These are phyloP conservation scores for Saururus chinensis DNA, from an alignment of 164 flowering plant species.

Conservation along the genomic window DNA sequence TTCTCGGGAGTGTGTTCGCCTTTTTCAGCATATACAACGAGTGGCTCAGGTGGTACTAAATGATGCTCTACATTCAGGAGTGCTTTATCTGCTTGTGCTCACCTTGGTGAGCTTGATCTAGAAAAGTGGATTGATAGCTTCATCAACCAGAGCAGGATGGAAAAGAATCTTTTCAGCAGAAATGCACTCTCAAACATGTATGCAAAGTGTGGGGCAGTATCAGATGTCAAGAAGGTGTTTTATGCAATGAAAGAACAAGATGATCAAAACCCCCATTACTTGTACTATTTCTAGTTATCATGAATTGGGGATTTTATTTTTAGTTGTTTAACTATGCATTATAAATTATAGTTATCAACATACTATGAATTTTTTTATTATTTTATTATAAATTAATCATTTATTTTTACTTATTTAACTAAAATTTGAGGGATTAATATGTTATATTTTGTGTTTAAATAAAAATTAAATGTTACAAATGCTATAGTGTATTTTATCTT, in stretches of 20 bases:
- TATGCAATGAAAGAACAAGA: conserved; percentile 28
- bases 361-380: no score
- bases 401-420: no score
- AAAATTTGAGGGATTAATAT: no score
- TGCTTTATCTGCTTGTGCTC: conserved; percentile 34
- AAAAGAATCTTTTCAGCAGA: conserved; percentile 22
- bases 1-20: conserved; percentile 20
- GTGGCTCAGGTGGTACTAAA: conserved; percentile 16
- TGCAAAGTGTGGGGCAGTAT: conserved; percentile 23
- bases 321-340: no score
- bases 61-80: conserved; percentile 26
- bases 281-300: no score
- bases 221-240: conserved; percentile 20
- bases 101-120: conserved; percentile 25
- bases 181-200: conserved; percentile 33
- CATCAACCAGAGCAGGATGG: conserved; percentile 10
- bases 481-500: no score
- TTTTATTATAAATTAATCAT: no score
- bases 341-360: no score
- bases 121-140: conserved; percentile 20
- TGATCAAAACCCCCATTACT: no score
- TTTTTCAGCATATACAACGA: conserved; percentile 28
- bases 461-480: no score
- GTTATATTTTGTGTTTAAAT: no score
- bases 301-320: no score